Evolutionary conservation across 441 rosid genomes (phyloP), one percentile per base, ranked within the genome.

Genomic region (Croton setiger): DNA sequence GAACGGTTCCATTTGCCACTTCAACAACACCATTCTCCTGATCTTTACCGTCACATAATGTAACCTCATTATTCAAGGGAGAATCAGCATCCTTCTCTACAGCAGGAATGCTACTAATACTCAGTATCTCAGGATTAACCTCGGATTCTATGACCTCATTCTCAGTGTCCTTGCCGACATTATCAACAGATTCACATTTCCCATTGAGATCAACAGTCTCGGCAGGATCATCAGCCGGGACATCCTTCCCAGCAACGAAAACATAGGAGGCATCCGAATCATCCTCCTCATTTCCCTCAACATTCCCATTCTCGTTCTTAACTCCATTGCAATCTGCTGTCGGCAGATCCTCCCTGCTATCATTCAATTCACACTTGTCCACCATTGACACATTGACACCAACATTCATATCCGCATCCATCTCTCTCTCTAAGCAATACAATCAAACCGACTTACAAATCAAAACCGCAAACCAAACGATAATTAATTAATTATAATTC

Each of bases 391-490:
- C 23, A 37, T 53, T 20, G 18, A 53, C 49, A 41, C 3, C 8
- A 15, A 67, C 82, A 67, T 85, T 80, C 36, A 69, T 76, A 79
- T 78, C 87, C 72, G 76, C 77, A 77, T 83, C 74, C 89, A 85
- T 85, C n/a, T n/a, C 15, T 18, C 53, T 12, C 37, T 23, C 37
- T 12, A 44, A 37, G 48, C 66, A 53, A 57, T 14, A 48, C 20
- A 57, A 59, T 58, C 64, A 31, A 54, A 67, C 71, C 63, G 63
- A 58, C 64, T 58, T 4, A 60, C 31, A 33, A 68, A 58, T 31
- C 1, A 33, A 59, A 27, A 12, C 44, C 23, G 1, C 12, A 7
- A n/a, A 67, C 4, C 20, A 3, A 58, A 47, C 17, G 2, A 39
- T 39, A 0, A 57, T 7, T 27, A n/a, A 18, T 51, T n/a, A 51